A percentile compares a stretch with the other conserved stretches of the same genome.
phyloP scores from a whole-genome alignment of 805 yeast species.

The Barnettozyma pratensis region DNA sequence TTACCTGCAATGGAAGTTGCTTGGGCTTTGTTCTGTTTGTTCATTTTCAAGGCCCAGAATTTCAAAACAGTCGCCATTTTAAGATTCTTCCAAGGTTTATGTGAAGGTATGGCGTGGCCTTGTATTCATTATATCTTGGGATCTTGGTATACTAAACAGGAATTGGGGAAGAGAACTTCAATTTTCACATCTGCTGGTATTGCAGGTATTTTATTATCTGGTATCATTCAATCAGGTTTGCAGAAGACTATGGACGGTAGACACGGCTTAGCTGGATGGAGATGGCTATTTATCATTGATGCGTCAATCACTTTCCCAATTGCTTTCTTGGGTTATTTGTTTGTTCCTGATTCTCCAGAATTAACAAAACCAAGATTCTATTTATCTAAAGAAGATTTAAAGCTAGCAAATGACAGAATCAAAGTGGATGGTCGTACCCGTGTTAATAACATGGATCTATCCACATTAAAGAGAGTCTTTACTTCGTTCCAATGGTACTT shows the following conservation, averaged over 20 bases:
- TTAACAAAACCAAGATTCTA: constrained; percentile 13
- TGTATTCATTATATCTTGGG: constrained; percentile 54
- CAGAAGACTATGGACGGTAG: constrained; percentile 6
- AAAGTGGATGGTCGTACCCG: constrained; percentile 14
- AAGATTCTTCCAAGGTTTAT: constrained; percentile 56
- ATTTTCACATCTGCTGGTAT: constrained; percentile 27
- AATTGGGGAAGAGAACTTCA: constrained; percentile 58
- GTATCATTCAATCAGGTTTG: constrained; percentile 20
- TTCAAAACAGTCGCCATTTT: constrained; percentile 35
- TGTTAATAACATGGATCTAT: constrained; percentile 11
- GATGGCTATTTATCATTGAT: constrained; percentile 13
- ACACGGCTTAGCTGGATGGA: constrained; percentile 9
- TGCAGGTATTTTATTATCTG: constrained; percentile 30
- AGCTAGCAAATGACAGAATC: constrained; percentile 10
- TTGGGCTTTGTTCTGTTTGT: constrained; percentile 47
- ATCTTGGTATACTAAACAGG: constrained; percentile 48
- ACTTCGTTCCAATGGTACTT: constrained; percentile 18
- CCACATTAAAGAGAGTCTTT: constrained; percentile 16
- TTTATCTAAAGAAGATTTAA: constrained; percentile 14
- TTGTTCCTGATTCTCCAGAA: constrained; percentile 38
- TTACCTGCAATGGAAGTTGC: constrained; percentile 5
- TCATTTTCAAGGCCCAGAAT: constrained; percentile 5
- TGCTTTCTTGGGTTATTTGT: constrained; percentile 23
- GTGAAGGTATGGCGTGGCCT: constrained; percentile 60
- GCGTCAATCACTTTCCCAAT: constrained; percentile 9